phyloP scores from a whole-genome alignment of 2,329 filamentous ascomycete species.

The Ophiostoma montium region DNA sequence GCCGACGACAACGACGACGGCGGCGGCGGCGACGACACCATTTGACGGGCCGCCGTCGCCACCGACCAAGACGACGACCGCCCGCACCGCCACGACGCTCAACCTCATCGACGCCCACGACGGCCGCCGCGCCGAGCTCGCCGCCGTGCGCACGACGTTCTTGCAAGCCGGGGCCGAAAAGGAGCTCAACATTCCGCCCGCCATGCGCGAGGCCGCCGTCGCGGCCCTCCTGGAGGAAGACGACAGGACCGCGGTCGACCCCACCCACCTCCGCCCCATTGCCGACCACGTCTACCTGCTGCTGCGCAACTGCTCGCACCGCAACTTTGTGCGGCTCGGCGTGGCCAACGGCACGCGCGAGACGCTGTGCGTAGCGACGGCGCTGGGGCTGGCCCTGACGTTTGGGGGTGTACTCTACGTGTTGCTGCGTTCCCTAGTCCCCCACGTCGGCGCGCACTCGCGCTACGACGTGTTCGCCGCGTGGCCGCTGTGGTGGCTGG shows the following conservation, averaged over 20 bases:
- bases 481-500: slow-evolving; percentile 33
- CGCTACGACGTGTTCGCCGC: slow-evolving; percentile 28
- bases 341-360: slow-evolving; percentile 37
- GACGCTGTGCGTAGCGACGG: slow-evolving; percentile 32
- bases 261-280: slow-evolving; percentile 26
- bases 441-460: slow-evolving; percentile 23
- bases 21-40: too few species aligned
- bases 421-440: slow-evolving; percentile 26
- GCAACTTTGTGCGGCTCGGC: slow-evolving; percentile 38
- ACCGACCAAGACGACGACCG: background rate
- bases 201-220: slow-evolving; percentile 26
- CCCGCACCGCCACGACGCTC: slow-evolving; percentile 6
- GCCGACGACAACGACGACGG: slow-evolving; percentile 3
- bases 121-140: slow-evolving; percentile 19
- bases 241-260: slow-evolving; percentile 25
- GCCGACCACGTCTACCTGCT: slow-evolving; percentile 33
- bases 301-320: slow-evolving; percentile 32
- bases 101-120: slow-evolving; percentile 12
- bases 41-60: too few species aligned
- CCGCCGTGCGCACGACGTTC: slow-evolving; percentile 27
- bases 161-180: slow-evolving; percentile 27
- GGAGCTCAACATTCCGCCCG: slow-evolving; percentile 32
- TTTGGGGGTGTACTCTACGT: slow-evolving; percentile 25
- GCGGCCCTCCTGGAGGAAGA: slow-evolving; percentile 21
- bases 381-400: slow-evolving; percentile 27